These are phyloP conservation scores for Teratosphaeria pseudoeucalypti DNA, from an alignment of 2,329 filamentous ascomycete genomes.

Conservation along the genomic window DNA sequence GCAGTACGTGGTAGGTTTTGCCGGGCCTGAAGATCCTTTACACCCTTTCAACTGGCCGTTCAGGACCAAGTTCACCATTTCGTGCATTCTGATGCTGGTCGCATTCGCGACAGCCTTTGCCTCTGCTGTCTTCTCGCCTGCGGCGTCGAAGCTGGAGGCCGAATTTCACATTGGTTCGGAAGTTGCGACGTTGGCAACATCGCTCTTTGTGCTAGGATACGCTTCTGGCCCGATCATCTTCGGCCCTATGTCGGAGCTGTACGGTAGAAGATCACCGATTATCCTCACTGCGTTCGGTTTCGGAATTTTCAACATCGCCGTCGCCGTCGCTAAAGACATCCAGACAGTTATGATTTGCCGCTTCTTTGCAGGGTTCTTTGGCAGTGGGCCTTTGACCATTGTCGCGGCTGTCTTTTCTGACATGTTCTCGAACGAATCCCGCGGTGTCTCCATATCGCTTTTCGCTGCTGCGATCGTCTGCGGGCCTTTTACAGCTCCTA, in stretches of 20 bases:
- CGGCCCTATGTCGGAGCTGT: conserved; percentile 53
- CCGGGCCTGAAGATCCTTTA: conserved; percentile 53
- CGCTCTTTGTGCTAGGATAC: conserved; percentile 38
- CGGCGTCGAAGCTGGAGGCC: conserved; percentile 30
- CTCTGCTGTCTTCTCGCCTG: conserved; percentile 34
- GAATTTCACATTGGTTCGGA: conserved; percentile 31
- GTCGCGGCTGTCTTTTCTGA: conserved; percentile 43
- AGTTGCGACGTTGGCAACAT: conserved; percentile 25
- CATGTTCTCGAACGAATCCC: background rate
- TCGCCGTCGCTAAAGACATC: conserved; percentile 53
- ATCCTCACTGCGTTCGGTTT: conserved; percentile 50
- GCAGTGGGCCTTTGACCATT: conserved; percentile 57
- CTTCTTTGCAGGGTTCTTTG: conserved; percentile 29
- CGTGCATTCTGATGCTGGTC: conserved; percentile 53
- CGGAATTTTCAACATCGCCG: conserved; percentile 54
- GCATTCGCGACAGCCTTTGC: conserved; percentile 60
- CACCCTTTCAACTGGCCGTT: conserved; percentile 61
- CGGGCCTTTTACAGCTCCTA: background rate
- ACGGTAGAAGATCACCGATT: conserved; percentile 23
- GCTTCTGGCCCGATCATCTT: conserved; percentile 53
- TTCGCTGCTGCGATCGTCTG: background rate
- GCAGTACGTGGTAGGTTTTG: background rate
- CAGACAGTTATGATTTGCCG: conserved; percentile 44
- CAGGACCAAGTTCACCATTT: conserved; percentile 58
- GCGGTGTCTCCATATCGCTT: background rate